Percentiles rank a stretch among this genome's conserved stretches.
Evolutionary conservation across 805 yeast species (phyloP).

Genomic region (Schwanniomyces vanrijiae): DNA sequence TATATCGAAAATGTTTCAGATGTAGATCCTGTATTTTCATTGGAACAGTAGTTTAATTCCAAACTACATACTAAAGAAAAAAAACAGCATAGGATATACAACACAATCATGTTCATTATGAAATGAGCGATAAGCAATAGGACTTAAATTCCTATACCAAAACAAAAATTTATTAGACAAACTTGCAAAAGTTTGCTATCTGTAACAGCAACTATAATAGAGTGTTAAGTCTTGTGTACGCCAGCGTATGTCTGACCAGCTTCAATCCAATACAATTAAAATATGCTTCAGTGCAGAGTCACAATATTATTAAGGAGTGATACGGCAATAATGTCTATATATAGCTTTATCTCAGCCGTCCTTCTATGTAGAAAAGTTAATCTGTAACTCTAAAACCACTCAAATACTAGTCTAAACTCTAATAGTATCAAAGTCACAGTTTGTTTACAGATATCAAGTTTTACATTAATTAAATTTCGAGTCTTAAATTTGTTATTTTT

Average conservation of each 20-base stretch:
- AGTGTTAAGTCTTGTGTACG: neutral
- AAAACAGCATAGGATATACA: neutral
- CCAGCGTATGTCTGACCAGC: neutral
- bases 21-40: slow-evolving; percentile 19
- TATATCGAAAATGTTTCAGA: slow-evolving; percentile 13
- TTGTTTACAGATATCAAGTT: neutral
- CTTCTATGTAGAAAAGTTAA: neutral
- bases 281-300: neutral
- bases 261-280: neutral
- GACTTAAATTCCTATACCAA: neutral
- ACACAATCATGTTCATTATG: neutral
- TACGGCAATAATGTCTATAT: neutral
- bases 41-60: slow-evolving; percentile 18
- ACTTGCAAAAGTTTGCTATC: too few species aligned
- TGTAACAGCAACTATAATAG: neutral
- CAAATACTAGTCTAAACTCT: neutral
- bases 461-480: neutral
- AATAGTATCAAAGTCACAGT: neutral
- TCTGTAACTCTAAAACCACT: neutral
- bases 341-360: neutral
- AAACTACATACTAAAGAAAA: slow-evolving; percentile 1
- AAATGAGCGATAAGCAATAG: neutral
- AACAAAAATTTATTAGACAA: neutral
- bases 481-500: neutral
- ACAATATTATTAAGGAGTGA: neutral